Percentiles rank a stretch among this genome's conserved stretches.
These are phyloP conservation scores for Fusarium sublunatum DNA, from an alignment of 2,329 filamentous ascomycete genomes.

Conservation along the genomic window DNA sequence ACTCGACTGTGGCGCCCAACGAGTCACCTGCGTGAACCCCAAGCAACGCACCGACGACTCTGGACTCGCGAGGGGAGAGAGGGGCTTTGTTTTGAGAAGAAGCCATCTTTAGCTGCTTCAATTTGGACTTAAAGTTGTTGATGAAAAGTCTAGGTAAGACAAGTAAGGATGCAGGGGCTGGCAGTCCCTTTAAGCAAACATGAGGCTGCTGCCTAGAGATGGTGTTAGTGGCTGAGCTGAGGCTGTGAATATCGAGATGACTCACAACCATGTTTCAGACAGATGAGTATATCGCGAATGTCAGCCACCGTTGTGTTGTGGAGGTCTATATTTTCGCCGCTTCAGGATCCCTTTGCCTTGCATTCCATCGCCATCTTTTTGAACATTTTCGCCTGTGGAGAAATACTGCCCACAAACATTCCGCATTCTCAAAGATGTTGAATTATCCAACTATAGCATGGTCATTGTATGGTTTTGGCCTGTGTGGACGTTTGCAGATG, in stretches of 20 bases:
- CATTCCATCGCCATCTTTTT: too few species aligned
- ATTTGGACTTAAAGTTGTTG: background rate
- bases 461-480: too few species aligned
- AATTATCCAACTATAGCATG: too few species aligned
- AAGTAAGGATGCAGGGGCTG: background rate
- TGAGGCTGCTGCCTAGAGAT: background rate
- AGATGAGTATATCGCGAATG: too few species aligned
- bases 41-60: conserved; percentile 57
- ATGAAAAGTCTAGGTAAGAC: background rate
- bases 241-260: background rate
- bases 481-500: too few species aligned
- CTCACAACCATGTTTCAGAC: too few species aligned
- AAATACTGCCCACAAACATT: too few species aligned
- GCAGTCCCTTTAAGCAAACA: background rate
- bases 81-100: background rate
- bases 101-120: conserved; percentile 6
- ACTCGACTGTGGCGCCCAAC: conserved; percentile 60
- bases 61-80: conserved; percentile 41
- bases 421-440: too few species aligned
- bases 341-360: too few species aligned
- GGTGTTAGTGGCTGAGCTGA: background rate
- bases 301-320: too few species aligned
- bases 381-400: too few species aligned
- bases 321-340: too few species aligned
- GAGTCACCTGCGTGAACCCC: conserved; percentile 61